Conservation (phyloP, 2,329 filamentous ascomycete genomes). For the Cytospora paraplurivora region DNA sequence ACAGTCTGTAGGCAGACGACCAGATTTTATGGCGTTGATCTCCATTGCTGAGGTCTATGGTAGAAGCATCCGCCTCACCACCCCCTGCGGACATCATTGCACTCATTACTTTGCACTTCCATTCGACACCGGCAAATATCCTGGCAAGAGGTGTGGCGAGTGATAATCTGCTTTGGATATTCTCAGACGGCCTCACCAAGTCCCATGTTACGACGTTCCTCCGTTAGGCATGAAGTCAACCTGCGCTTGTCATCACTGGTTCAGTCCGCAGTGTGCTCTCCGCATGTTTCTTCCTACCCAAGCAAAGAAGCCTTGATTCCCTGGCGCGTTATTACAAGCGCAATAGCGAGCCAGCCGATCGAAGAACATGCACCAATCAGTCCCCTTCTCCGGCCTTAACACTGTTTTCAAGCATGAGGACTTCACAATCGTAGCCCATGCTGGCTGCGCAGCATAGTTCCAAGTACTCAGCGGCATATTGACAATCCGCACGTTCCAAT, state of each 20-base stretch:
- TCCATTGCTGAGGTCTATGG: too few relatives aligned
- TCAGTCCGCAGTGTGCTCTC: background rate
- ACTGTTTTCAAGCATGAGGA: slow-evolving; percentile 7
- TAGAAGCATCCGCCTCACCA: too few relatives aligned
- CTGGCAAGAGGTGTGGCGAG: too few relatives aligned
- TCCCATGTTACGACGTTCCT: background rate
- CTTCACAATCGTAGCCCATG: slow-evolving; percentile 4
- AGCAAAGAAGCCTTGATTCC: slow-evolving; percentile 11
- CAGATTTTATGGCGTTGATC: too few relatives aligned
- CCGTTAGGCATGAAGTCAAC: slow-evolving; percentile 7
- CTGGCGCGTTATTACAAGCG: slow-evolving; percentile 9
- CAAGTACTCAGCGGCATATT: slow-evolving; percentile 18
- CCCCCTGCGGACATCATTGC: too few relatives aligned
- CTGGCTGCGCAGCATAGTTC: background rate
- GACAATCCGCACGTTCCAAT: slow-evolving; percentile 5
- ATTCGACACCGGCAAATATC: too few relatives aligned
- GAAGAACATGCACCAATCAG: slow-evolving; percentile 16
- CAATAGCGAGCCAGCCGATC: slow-evolving; percentile 16
- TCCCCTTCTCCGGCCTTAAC: slow-evolving; percentile 12
- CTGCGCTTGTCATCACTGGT: background rate
- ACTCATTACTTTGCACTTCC: too few relatives aligned
- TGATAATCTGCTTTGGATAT: too few relatives aligned
- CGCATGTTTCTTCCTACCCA: background rate
- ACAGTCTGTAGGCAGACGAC: too few relatives aligned
- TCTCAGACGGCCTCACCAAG: too few relatives aligned